Base-by-base conservation (phyloP, 495 filamentous ascomycete genomes). In the Pyrenula aspistea region DNA sequence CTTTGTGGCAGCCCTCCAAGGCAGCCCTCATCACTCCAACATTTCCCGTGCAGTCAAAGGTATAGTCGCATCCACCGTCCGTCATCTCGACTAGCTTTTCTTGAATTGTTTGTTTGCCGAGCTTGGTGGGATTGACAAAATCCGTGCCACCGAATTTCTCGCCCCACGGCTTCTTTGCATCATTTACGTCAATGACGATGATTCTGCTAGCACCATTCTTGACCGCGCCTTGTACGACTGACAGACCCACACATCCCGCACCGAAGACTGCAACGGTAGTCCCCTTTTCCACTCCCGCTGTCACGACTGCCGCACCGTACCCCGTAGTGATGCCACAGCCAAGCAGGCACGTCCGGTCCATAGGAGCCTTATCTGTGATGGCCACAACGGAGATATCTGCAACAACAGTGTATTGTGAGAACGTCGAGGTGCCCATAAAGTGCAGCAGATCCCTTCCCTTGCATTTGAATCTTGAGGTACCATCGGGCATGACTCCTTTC, bases 391-490 rank as follows among this genome's bases (percentile, higher is more conserved):
- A 95, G 76, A 98, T 98, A 68, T 98, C 93, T 69, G 93, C 92
- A 12, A 98, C 90, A 58, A 98, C 93, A 50, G 94, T 97, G 76
- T 95, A 98, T 75, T 97, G 92, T 19, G 89, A 90, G 80, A 98
- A 98, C 63, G 93, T 98, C 15, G 90, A 96, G 54, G 89, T 95
- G 64, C 93, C 93, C 93, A 98, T 98, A 77, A 97, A 98, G 77
- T 98, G 93, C 25, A 98, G 83, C 53, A 98, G 80, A 62, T 91
- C 85, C 73, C 95, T 84, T 65, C 93, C 93, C 67, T 90, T 91
- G 74, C 87, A 91, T 66, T 80, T 87, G 83, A 98, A 97, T 53
- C 93, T 88, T 50, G 88, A 88, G 62, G 94, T 96, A 55, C 93
- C 94, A 68, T 98, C 93, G 48, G 93, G 93, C 91, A 98, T 95